phyloP scores from a whole-genome alignment of 2,329 filamentous ascomycete genomes.

The Calonectria fujianensis region DNA sequence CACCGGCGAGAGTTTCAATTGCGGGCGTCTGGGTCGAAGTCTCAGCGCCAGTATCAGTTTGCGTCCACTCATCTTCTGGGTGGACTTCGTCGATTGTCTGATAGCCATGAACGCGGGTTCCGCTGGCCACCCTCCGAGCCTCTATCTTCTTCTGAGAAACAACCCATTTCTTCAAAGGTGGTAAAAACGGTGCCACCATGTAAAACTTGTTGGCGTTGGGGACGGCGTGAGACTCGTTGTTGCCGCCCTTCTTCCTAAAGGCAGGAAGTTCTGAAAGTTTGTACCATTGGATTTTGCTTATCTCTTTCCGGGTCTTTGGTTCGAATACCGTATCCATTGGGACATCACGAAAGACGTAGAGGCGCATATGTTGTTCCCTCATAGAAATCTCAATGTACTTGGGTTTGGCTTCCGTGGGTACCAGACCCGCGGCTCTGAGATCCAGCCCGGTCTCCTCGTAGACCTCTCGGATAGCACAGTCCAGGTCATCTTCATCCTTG shows the following conservation, averaged over 20 bases:
- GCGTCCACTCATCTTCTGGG: conserved; percentile 77
- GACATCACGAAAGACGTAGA: conserved; percentile 94
- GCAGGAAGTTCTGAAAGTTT: conserved; percentile 91
- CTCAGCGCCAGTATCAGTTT: conserved; percentile 60
- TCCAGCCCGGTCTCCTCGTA: conserved; percentile 98
- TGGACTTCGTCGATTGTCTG: conserved; percentile 72
- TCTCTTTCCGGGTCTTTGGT: conserved; percentile 95
- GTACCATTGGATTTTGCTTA: conserved; percentile 98
- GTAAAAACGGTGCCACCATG: conserved; percentile 96
- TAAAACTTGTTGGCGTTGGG: conserved; percentile 92
- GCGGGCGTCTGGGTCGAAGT: conserved; percentile 59
- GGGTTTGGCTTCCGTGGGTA: conserved; percentile 81
- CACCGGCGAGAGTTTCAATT: conserved; percentile 69
- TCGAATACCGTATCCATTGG: conserved; percentile 92
- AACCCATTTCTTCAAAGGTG: conserved; percentile 92
- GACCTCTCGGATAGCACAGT: conserved; percentile 95
- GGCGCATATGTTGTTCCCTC: conserved; percentile 92
- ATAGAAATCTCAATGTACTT: conserved; percentile 93
- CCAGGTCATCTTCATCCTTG: conserved; percentile 94
- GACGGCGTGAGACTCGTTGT: conserved; percentile 72
- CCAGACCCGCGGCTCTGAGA: conserved; percentile 83
- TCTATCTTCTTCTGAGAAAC: conserved; percentile 87
- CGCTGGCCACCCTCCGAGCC: conserved; percentile 65
- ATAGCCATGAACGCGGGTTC: conserved; percentile 64
- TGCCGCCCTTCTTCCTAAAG: conserved; percentile 78